Evolutionary conservation across 2,329 filamentous ascomycete genomes (phyloP).

Genomic region (Microcyclospora pomicola): DNA sequence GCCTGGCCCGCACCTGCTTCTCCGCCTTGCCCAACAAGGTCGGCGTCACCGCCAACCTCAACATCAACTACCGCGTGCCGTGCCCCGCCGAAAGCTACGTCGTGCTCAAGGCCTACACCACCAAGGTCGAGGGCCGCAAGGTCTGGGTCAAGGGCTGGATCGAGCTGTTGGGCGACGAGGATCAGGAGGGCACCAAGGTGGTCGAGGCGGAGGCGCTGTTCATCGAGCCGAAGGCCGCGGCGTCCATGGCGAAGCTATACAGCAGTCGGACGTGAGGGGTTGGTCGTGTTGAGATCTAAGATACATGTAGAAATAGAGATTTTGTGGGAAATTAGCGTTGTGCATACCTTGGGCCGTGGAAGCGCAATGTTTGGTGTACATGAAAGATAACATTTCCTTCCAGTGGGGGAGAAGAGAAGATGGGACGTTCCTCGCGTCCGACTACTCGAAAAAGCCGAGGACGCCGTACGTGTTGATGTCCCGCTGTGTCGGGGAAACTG

Average conservation of each 20-base stretch:
- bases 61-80: conserved; percentile 67
- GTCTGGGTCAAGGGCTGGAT: conserved; percentile 84
- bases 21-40: conserved; percentile 74
- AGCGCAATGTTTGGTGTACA: too few relatives aligned
- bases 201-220: conserved; percentile 79
- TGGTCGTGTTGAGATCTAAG: too few relatives aligned
- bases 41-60: conserved; percentile 75
- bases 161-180: conserved; percentile 51
- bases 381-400: too few relatives aligned
- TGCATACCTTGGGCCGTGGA: too few relatives aligned
- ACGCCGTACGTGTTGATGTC: too few relatives aligned
- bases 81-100: conserved; percentile 62
- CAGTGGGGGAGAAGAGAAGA: too few relatives aligned
- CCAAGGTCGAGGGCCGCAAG: conserved; percentile 80
- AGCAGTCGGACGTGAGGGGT: too few relatives aligned
- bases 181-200: conserved; percentile 46
- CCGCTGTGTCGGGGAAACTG: too few relatives aligned
- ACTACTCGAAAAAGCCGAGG: too few relatives aligned
- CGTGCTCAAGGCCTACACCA: conserved; percentile 65
- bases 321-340: too few relatives aligned
- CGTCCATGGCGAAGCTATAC: conserved; percentile 28
- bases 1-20: conserved; percentile 77
- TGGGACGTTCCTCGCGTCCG: too few relatives aligned
- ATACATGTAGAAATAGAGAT: too few relatives aligned
- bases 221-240: conserved; percentile 72